Conservation (phyloP, 257 asterid genomes). For the Fraxinus excelsior region DNA sequence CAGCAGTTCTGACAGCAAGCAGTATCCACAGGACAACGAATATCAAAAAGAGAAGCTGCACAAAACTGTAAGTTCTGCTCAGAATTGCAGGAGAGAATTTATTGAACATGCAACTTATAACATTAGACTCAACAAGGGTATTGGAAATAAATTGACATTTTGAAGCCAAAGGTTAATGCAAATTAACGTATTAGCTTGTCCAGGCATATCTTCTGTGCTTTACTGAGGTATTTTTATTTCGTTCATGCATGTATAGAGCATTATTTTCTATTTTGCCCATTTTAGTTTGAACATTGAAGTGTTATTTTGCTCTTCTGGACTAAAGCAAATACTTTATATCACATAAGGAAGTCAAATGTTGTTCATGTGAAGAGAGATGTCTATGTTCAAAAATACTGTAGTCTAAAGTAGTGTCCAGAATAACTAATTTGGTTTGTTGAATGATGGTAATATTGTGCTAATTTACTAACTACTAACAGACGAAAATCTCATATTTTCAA, state of each 20-base stretch:
- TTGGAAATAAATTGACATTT: neutral
- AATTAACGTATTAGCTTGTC: neutral
- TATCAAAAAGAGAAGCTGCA: constrained; percentile 53
- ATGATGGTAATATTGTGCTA: neutral
- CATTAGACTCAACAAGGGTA: neutral
- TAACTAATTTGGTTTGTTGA: neutral
- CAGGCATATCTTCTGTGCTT: neutral
- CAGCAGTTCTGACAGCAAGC: constrained; percentile 42
- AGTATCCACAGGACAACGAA: constrained; percentile 30
- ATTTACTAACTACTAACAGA: too few species aligned
- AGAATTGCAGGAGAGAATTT: neutral
- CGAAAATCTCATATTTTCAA: too few species aligned
- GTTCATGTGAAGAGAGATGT: neutral
- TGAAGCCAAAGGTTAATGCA: neutral
- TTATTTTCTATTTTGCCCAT: neutral
- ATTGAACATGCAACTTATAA: neutral
- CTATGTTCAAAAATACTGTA: neutral
- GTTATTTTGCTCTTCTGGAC: neutral
- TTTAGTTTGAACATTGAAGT: neutral
- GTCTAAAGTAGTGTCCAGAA: neutral
- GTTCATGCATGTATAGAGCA: neutral
- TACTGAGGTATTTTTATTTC: neutral
- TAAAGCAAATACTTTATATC: neutral
- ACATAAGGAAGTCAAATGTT: neutral
- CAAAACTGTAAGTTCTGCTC: constrained; percentile 54